Base-by-base conservation (phyloP, 1,139 yeast genomes). In the Scheffersomyces lignicola region DNA sequence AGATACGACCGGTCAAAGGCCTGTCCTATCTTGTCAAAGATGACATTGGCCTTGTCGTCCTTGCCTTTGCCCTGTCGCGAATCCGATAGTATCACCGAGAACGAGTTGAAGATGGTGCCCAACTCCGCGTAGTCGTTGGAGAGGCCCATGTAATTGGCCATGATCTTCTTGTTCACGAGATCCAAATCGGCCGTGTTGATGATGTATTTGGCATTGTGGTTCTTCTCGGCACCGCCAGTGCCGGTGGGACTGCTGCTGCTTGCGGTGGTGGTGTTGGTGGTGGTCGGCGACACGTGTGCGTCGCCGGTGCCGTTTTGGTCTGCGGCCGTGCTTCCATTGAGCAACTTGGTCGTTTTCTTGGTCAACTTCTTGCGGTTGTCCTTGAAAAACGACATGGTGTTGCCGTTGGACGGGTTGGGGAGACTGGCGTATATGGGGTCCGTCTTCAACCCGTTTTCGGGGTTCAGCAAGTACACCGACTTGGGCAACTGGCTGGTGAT, bases 1-100 rank as follows among this genome's bases (percentile, higher is more conserved):
- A 83, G 68, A 39, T 79, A 81, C 23, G 81, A 78, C 29, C 85
- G 73, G 52, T 88, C 96, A 49, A 84, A 81, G 0, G 85, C 81
- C 52, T 83, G 88, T 3, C 97, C 96, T 10, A 87, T 73, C 42
- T 79, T 77, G 45, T 89, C 95, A 37, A 69, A 56, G 1, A 69
- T 54, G 7, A 64, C 42, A 41, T 62, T 61, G 32, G 88, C 41
- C 38, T 65, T 65, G 20, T 58, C 64, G 11, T 58, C 62, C 7
- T 50, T 54, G n/a, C 48, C 48, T 13, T 49, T 51, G 5, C 41
- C 40, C 26, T 50, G 44, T 12, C 40, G 21, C 32, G 52, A 37
- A 29, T 66, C 73, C 0, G 69, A 53, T 16, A 86, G 79, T 35
- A 84, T 76, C 29, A 90, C 61, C 18, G 94, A 82, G 51, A 86